A percentile compares a stretch with the other conserved stretches of the same genome.
Conservation (phyloP, 2,329 filamentous ascomycete species). For the Simplicillium sp. region DNA sequence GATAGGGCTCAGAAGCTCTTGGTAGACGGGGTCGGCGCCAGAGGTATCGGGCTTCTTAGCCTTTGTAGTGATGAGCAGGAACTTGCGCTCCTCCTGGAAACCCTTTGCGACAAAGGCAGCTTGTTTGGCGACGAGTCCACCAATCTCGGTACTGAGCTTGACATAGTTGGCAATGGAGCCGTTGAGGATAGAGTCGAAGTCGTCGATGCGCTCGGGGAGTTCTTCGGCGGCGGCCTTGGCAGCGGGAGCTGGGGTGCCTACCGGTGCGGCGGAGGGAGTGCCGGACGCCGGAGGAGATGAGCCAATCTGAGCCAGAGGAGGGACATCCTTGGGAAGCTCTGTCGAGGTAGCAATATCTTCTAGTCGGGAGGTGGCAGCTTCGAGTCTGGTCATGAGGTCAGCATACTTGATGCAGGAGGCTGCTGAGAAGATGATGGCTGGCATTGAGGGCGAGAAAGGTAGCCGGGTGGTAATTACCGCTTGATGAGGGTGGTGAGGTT, state of each 20-base stretch:
- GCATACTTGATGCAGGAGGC: conserved; percentile 16
- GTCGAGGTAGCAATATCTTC: conserved; percentile 88
- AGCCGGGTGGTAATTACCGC: conserved; percentile 47
- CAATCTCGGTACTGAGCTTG: conserved; percentile 66
- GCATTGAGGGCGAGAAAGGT: background rate
- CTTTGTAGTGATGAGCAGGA: conserved; percentile 80
- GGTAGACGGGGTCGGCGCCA: conserved; percentile 50
- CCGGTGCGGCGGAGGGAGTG: conserved; percentile 23
- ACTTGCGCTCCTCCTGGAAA: conserved; percentile 79
- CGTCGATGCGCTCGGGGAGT: conserved; percentile 70
- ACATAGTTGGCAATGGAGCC: conserved; percentile 70
- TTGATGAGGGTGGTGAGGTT: conserved; percentile 97
- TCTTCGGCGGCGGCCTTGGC: conserved; percentile 38
- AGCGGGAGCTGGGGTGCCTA: conserved; percentile 29
- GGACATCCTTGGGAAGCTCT: conserved; percentile 44
- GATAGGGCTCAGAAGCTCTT: conserved; percentile 76
- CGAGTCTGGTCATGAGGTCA: conserved; percentile 61
- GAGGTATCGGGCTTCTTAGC: conserved; percentile 79
- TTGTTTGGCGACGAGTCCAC: conserved; percentile 72
- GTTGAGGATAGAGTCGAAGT: conserved; percentile 74
- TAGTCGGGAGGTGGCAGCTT: conserved; percentile 90
- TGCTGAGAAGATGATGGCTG: background rate
- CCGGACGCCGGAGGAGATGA: conserved; percentile 17
- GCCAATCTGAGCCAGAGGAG: conserved; percentile 31
- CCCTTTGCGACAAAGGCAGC: conserved; percentile 48